Evolutionary conservation across 2,329 filamentous ascomycete species (phyloP).

Genomic region (Fusarium mangiferae): DNA sequence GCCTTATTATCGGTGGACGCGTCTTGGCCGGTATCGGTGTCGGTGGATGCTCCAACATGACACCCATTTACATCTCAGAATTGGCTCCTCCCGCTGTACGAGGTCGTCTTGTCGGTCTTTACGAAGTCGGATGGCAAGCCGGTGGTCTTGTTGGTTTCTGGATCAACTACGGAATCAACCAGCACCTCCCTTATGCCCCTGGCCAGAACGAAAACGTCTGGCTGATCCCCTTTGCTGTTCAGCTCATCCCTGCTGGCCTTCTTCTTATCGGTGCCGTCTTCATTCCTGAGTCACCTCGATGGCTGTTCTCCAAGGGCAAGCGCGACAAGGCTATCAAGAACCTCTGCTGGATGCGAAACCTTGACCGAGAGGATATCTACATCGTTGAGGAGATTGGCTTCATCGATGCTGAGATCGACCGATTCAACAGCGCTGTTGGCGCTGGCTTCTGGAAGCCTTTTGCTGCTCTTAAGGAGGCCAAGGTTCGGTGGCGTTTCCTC

Average conservation of each 20-base stretch:
- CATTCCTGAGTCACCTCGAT: constrained; percentile 74
- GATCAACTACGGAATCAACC: constrained; percentile 72
- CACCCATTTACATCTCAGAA: constrained; percentile 71
- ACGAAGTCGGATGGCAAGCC: constrained; percentile 73
- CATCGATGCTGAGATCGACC: constrained; percentile 76
- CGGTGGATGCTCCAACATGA: constrained; percentile 71
- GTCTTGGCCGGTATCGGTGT: constrained; percentile 73
- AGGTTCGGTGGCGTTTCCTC: constrained; percentile 76
- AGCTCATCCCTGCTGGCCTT: constrained; percentile 73
- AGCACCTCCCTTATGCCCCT: constrained; percentile 57
- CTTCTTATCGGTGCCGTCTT: constrained; percentile 69
- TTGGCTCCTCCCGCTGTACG: constrained; percentile 70
- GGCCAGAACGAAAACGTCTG: constrained; percentile 59
- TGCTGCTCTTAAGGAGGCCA: constrained; percentile 62
- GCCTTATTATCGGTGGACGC: constrained; percentile 69
- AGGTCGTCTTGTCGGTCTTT: constrained; percentile 72
- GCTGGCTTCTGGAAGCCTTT: constrained; percentile 82
- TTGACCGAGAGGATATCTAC: constrained; percentile 67
- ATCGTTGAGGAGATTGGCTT: constrained; percentile 78
- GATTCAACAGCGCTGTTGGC: constrained; percentile 71
- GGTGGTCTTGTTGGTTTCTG: constrained; percentile 73
- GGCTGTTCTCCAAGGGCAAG: constrained; percentile 72
- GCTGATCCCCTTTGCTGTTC: constrained; percentile 73
- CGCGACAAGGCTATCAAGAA: constrained; percentile 67
- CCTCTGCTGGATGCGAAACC: constrained; percentile 73